Evolutionary conservation across 352 stramenopile genomes (phyloP).

Genomic region (Phytophthora sojae): DNA sequence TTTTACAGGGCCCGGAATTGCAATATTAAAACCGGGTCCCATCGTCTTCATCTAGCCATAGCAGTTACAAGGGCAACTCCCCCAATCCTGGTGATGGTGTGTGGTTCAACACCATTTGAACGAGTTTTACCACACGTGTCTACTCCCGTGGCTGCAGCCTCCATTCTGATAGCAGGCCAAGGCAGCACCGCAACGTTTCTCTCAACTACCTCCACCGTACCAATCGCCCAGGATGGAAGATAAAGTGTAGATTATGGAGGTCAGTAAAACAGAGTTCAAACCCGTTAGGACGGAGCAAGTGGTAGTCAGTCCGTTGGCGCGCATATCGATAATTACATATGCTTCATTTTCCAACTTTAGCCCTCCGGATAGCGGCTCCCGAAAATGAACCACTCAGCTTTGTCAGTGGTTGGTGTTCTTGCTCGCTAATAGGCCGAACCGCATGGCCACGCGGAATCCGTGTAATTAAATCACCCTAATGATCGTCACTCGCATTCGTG

Average conservation of each 20-base stretch:
- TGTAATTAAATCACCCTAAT: background rate
- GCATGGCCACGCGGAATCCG: background rate
- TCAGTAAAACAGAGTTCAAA: too few relatives aligned
- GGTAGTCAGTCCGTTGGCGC: too few relatives aligned
- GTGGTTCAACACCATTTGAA: background rate
- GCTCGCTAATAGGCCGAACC: too few relatives aligned
- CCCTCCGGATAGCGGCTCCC: too few relatives aligned
- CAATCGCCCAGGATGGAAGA: background rate
- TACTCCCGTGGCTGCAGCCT: background rate
- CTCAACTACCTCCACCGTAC: background rate
- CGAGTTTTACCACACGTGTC: background rate
- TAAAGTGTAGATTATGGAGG: too few relatives aligned
- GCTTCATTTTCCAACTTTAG: too few relatives aligned
- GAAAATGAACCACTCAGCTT: too few relatives aligned
- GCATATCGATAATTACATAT: too few relatives aligned
- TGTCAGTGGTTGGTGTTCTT: too few relatives aligned
- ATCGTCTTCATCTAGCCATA: background rate
- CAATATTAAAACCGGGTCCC: background rate
- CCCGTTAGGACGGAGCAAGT: too few relatives aligned
- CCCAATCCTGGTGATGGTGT: background rate
- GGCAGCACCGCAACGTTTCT: background rate
- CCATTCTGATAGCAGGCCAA: too few relatives aligned
- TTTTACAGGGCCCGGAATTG: background rate
- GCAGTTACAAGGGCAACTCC: background rate
- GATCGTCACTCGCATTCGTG: background rate